Evolutionary conservation across 2,329 filamentous ascomycete species (phyloP), one percentile per base, ranked within the genome.

Genomic region (Mollisiaceae sp.): DNA sequence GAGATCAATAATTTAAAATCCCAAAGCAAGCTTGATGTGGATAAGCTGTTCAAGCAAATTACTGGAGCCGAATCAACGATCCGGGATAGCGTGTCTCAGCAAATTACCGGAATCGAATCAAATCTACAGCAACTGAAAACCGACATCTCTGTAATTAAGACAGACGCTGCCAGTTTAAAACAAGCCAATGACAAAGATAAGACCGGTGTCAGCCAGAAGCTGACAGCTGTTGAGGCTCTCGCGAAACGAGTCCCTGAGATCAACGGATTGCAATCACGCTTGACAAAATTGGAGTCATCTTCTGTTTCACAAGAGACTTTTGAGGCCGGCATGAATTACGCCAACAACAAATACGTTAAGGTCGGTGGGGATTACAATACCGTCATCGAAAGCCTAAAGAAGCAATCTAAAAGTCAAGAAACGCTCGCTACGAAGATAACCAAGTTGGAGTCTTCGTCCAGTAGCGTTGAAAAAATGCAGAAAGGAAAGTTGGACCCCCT

Each of bases 61-160:
- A 27, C 8, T 32, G 47, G 47, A 14, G 22, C 18, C 20, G 22
- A 27, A n/a, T 47, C 43, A 47, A 47, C 11, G 8, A 47, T 47
- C 8, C 43, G n/a, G 20, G 15, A n/a, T 18, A 47, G 27, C 27
- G 27, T 32, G 3, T 32, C 27, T 32, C 27, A 32, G 27, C 27
- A 32, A 32, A 32, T 47, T 47, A 47, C 43, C 20, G 43, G 18
- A 47, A 47, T 47, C 12, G 5, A 47, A 20, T 47, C 43, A 47
- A 20, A 9, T 18, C 8, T 47, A 12, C 14, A 47, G 43, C 9
- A 4, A 47, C 43, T 52, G 2, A 52, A 38, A 20, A 20, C 18
- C 32, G 54, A 56, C n/a, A n/a, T 56, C 20, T n/a, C 15, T 11
- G 54, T 2, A n/a, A 27, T 56, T 56, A 56, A 56, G 36, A 36